These are phyloP conservation scores for Candida succiphila DNA, from an alignment of 805 yeast genomes.

Conservation along the genomic window DNA sequence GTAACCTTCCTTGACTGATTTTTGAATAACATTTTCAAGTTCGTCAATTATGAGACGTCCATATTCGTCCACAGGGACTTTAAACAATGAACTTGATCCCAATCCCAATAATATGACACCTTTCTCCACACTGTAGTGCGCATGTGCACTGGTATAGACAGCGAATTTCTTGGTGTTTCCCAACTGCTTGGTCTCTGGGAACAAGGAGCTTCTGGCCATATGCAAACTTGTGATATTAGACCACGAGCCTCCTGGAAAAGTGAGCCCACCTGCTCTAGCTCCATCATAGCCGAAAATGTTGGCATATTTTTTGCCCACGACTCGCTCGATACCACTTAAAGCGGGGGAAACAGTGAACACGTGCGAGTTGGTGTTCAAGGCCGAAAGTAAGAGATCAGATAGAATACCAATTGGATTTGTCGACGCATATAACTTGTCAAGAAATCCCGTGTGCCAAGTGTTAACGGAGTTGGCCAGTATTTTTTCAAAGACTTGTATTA, in stretches of 20 bases:
- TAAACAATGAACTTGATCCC: slow-evolving; percentile 54
- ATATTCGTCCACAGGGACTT: slow-evolving; percentile 42
- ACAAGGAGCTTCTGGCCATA: slow-evolving; percentile 57
- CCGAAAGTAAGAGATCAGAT: slow-evolving; percentile 56
- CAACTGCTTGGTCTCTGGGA: slow-evolving; percentile 55
- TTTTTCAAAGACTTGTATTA: slow-evolving; percentile 40
- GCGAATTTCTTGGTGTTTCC: slow-evolving; percentile 61
- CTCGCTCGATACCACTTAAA: slow-evolving; percentile 63
- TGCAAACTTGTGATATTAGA: slow-evolving; percentile 74
- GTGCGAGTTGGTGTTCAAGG: slow-evolving; percentile 76
- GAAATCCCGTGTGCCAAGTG: slow-evolving; percentile 81
- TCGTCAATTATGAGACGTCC: slow-evolving; percentile 48
- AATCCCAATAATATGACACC: slow-evolving; percentile 71
- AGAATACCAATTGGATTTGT: slow-evolving; percentile 79
- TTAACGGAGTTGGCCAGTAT: slow-evolving; percentile 61
- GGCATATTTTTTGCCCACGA: slow-evolving; percentile 61
- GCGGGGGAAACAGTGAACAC: slow-evolving; percentile 82
- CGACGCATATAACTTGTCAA: slow-evolving; percentile 79
- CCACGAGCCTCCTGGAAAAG: slow-evolving; percentile 85
- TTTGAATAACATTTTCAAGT: slow-evolving; percentile 33
- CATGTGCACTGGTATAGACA: slow-evolving; percentile 58
- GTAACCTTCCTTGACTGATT: slow-evolving; percentile 38
- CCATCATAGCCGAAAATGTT: slow-evolving; percentile 47
- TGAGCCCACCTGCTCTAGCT: slow-evolving; percentile 63
- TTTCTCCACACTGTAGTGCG: slow-evolving; percentile 74